These are phyloP conservation scores for Heterobasidion annosum DNA, from an alignment of 1,284 basidiomycete species.

Conservation along the genomic window DNA sequence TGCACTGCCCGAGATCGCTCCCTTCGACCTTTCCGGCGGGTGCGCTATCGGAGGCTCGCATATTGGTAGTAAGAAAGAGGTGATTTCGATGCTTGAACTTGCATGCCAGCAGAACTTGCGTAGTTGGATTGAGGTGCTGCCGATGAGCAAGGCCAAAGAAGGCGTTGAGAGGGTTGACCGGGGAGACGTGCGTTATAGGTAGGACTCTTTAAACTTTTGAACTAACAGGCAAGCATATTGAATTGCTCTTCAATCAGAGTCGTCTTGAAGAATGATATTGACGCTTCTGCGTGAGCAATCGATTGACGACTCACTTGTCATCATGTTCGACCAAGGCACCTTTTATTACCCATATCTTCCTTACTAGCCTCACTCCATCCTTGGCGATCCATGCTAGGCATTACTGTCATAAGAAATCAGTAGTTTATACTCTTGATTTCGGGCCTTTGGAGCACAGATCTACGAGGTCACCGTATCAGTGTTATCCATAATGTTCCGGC, in stretches of 20 bases:
- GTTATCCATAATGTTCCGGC: too few relatives aligned
- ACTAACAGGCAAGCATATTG: background rate
- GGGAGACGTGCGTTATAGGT: background rate
- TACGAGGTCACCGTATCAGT: too few relatives aligned
- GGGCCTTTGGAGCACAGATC: too few relatives aligned
- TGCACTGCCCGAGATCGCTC: background rate
- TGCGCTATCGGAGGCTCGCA: slow-evolving; percentile 32
- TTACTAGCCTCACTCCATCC: too few relatives aligned
- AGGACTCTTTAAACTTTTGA: background rate
- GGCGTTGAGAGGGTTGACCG: background rate
- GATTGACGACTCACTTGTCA: background rate
- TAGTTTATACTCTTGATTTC: too few relatives aligned
- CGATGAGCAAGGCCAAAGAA: background rate
- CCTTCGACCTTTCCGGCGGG: slow-evolving; percentile 29
- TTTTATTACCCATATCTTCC: background rate
- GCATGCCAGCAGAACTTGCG: slow-evolving; percentile 45
- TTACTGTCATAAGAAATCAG: too few relatives aligned
- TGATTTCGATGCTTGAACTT: slow-evolving; percentile 48
- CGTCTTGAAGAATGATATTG: background rate
- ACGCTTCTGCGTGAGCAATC: background rate
- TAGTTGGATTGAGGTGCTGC: slow-evolving; percentile 1
- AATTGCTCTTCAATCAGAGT: background rate
- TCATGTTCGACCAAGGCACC: background rate
- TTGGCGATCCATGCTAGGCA: too few relatives aligned
- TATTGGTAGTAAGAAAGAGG: slow-evolving; percentile 60